phyloP scores from a whole-genome alignment of 176 grass and related monocot species.

The Thalia dealbata region DNA sequence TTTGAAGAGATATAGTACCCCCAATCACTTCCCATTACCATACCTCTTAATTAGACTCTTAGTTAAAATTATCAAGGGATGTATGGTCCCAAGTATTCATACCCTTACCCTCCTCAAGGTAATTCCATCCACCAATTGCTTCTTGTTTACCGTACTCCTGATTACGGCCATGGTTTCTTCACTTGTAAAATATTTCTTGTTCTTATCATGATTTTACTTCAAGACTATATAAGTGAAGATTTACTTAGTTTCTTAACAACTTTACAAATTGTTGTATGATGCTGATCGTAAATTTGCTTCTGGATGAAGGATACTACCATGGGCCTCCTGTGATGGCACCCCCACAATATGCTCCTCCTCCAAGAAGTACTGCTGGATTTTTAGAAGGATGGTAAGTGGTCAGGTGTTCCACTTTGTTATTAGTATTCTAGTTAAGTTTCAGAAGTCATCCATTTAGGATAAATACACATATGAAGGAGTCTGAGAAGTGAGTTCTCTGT shows the following conservation, averaged over 20 bases:
- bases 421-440: no score
- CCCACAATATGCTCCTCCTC: slow-evolving; percentile 17
- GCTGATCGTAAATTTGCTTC: background rate
- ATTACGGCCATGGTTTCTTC: background rate
- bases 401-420: background rate
- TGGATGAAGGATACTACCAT: background rate
- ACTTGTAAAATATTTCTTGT: background rate
- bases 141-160: background rate
- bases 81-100: background rate
- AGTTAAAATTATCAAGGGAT: background rate
- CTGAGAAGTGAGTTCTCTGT: no score
- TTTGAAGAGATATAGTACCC: background rate
- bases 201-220: background rate
- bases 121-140: background rate
- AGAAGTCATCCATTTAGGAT: no score
- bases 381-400: slow-evolving; percentile 61
- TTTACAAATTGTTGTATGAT: no score
- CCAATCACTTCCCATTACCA: background rate
- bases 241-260: background rate
- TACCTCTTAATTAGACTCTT: background rate
- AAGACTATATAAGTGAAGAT: background rate
- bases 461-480: no score
- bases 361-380: slow-evolving; percentile 29
- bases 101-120: background rate
- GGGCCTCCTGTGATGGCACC: slow-evolving; percentile 7